Evolutionary conservation across 495 filamentous ascomycete genomes (phyloP).

Genomic region (Evansstolkia leycettana): DNA sequence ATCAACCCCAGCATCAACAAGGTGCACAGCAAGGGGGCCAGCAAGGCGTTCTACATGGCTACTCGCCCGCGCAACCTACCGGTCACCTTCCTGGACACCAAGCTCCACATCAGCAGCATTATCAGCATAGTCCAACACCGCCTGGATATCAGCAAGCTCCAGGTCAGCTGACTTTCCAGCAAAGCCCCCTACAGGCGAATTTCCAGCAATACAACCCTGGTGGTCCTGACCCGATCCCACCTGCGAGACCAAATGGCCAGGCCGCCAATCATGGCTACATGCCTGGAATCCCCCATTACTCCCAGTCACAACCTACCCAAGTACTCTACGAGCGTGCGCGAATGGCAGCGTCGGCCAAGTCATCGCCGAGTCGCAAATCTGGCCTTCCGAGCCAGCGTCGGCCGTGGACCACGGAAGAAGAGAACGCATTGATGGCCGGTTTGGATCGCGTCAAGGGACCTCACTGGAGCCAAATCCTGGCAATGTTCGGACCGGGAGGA

Average conservation of each 20-base stretch:
- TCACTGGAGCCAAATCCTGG: conserved; percentile 91
- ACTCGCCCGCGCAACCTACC: conserved; percentile 12
- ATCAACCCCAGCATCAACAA: conserved; percentile 14
- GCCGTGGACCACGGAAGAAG: conserved; percentile 84
- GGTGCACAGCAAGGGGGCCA: conserved; percentile 11
- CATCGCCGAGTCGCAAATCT: conserved; percentile 60
- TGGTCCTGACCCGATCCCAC: conserved; percentile 21
- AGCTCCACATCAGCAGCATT: conserved; percentile 17
- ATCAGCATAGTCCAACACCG: conserved; percentile 29
- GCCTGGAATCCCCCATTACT: conserved; percentile 46
- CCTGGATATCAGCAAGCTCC: conserved; percentile 25
- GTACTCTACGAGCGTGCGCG: conserved; percentile 74
- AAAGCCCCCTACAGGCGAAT: conserved; percentile 26
- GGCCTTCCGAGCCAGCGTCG: conserved; percentile 73
- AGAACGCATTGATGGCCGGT: conserved; percentile 84
- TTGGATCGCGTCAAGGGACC: conserved; percentile 85
- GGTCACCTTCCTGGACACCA: conserved; percentile 6
- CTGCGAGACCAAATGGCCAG: conserved; percentile 18
- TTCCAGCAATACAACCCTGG: conserved; percentile 37
- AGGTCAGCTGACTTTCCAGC: conserved; percentile 26
- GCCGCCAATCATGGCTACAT: conserved; percentile 34
- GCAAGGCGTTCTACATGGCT: conserved; percentile 17
- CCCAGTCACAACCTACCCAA: conserved; percentile 63
- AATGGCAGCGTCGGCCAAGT: conserved; percentile 68
- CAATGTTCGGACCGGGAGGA: conserved; percentile 74